Base-by-base conservation (phyloP, 192 early-diverging fungal species). In the Podila horticola region DNA sequence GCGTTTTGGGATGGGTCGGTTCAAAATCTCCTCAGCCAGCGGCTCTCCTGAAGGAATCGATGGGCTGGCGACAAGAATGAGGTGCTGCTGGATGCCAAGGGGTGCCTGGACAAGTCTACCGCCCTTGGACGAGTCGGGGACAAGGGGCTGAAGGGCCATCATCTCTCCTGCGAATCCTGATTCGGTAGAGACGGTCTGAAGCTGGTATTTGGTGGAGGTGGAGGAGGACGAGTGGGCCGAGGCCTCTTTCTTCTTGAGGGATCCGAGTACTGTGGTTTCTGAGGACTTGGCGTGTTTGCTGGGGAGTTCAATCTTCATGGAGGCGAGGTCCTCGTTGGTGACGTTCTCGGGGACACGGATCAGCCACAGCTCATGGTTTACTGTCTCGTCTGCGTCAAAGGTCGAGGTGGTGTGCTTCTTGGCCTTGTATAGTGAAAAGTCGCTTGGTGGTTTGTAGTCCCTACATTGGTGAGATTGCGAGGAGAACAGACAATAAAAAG, bases 21-120 rank as follows among this genome's bases (percentile, higher is more conserved):
- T 62, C 22, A 75, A 62, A 59, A 88, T 86, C 52, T 84, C 73
- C 30, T 88, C 71, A 60, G 84, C 87, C 64, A 79, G 22, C 4
- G 76, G 70, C 29, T 38, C 61, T 64, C 69, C 70, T 38, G 76
- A 72, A 6, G 76, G 76, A 38, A 72, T 72, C 3, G 76, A 51
- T 4, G 76, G 48, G 1, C 66, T 59, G 24, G 70, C 75, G 12
- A 79, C 69, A 19, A 79, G 51, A 45, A 69, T 69, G 31, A 79
- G 62, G n/a, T 79, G 70, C 17, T 71, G 69, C 11, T 64, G 30
- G 49, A 79, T 38, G 5, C 75, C 75, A 0, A 68, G 17, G 29
- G 75, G 70, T 26, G 75, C 75, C 34, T 79, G 75, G n/a, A 79
- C 66, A 20, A 79, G 51, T 45, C 61, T 64, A 22, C 75, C 70